These are phyloP conservation scores for Leccinum aurantiacum DNA, from an alignment of 768 basidiomycete genomes.

Conservation along the genomic window DNA sequence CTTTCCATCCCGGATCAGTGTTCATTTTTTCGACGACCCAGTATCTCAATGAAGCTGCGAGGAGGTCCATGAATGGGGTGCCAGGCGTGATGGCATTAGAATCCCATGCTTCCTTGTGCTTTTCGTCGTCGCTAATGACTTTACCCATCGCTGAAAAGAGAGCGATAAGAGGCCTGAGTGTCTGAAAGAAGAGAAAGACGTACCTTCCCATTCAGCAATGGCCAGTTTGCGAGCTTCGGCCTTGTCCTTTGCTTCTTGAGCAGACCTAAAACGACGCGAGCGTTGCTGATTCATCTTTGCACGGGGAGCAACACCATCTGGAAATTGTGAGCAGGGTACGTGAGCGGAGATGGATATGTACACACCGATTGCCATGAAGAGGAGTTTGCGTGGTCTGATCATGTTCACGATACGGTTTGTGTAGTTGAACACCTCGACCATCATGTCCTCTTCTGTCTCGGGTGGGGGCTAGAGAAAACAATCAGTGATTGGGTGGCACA, in stretches of 20 bases:
- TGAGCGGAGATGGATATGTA: constrained; percentile 8
- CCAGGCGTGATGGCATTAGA: constrained; percentile 99
- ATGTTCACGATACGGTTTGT: constrained; percentile 97
- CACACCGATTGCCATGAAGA: constrained; percentile 98
- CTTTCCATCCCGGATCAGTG: constrained; percentile 93
- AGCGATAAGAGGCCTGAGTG: background rate
- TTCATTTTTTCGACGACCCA: constrained; percentile 98
- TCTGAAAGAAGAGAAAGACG: constrained; percentile 14
- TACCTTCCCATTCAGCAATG: constrained; percentile 83
- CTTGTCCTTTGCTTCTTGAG: constrained; percentile 94
- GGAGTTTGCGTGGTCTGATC: constrained; percentile 89
- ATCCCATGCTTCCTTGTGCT: constrained; percentile 89
- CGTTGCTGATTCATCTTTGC: constrained; percentile 99
- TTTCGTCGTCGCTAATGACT: constrained; percentile 74
- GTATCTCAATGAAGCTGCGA: constrained; percentile 86
- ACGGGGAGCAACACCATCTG: constrained; percentile 95
- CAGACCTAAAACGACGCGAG: constrained; percentile 90
- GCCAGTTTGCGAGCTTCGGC: constrained; percentile 84
- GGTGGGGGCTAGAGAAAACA: constrained; percentile 70
- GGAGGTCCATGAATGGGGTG: constrained; percentile 95
- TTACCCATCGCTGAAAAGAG: constrained; percentile 86
- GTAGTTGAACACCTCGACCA: constrained; percentile 95
- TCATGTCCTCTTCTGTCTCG: constrained; percentile 99
- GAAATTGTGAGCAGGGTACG: constrained; percentile 3
- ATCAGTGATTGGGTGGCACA: background rate